Percentiles rank a stretch among this genome's conserved stretches.
These are phyloP conservation scores for Primulina eburnea DNA, from an alignment of 257 asterid genomes.

Conservation along the genomic window DNA sequence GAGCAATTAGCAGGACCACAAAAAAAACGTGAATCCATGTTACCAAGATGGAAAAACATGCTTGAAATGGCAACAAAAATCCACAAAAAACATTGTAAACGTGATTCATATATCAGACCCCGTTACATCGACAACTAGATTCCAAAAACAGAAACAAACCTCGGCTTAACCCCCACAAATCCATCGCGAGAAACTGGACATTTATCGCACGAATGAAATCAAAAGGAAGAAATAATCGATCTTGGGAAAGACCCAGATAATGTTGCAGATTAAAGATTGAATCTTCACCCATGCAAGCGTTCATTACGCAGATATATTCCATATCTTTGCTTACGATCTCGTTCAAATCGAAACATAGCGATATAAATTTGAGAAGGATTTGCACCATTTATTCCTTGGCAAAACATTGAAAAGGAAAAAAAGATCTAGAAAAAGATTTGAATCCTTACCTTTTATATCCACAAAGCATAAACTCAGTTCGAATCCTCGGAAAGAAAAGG, in stretches of 20 bases:
- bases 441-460: not conserved
- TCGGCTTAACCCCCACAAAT: not conserved
- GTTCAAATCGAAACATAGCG: constrained; percentile 7
- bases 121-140: not conserved
- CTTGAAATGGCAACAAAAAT: constrained; percentile 14
- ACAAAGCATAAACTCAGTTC: not conserved
- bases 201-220: not conserved
- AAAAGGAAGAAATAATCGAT: not conserved
- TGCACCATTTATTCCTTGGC: not conserved
- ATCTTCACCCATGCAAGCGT: not conserved
- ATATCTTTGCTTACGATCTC: constrained; percentile 5
- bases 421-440: not conserved
- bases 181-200: constrained; percentile 27
- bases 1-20: not conserved
- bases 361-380: not conserved
- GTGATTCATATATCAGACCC: not conserved
- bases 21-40: not conserved
- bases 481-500: not conserved
- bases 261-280: constrained; percentile 10
- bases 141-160: not conserved
- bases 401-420: no score
- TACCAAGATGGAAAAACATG: not conserved
- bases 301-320: not conserved
- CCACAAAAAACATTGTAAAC: constrained; percentile 5
- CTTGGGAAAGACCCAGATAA: constrained; percentile 1